Conservation (phyloP, 2,329 filamentous ascomycete species). For the Aspergillus sp. region DNA sequence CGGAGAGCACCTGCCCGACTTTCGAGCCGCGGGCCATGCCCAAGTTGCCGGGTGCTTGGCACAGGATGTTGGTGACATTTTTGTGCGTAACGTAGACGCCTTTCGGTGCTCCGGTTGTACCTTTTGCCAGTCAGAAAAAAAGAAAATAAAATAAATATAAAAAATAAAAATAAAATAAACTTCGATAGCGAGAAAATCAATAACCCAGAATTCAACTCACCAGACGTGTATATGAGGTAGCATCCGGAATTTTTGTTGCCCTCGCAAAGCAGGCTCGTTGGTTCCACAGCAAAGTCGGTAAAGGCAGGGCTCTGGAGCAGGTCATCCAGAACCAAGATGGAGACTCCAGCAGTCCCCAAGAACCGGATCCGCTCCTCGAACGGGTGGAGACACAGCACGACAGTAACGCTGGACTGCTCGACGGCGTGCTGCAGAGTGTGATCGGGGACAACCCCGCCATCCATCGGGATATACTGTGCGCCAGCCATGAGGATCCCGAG, state of each 20-base stretch:
- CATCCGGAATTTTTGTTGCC: slow-evolving; percentile 6
- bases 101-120: slow-evolving; percentile 11
- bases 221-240: slow-evolving; percentile 15
- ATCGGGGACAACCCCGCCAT: slow-evolving; percentile 11
- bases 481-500: slow-evolving; percentile 10
- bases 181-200: too few species aligned
- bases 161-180: too few species aligned
- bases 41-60: slow-evolving; percentile 9
- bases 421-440: slow-evolving; percentile 6
- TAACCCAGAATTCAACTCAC: neutral
- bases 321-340: slow-evolving; percentile 7
- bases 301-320: neutral
- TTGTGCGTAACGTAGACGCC: slow-evolving; percentile 10
- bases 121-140: neutral
- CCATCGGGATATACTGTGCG: slow-evolving; percentile 12
- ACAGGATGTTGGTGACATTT: slow-evolving; percentile 14
- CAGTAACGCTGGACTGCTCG: neutral
- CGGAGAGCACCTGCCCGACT: slow-evolving; percentile 12
- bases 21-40: slow-evolving; percentile 3
- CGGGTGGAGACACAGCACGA: slow-evolving; percentile 1
- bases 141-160: too few species aligned
- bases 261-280: neutral
- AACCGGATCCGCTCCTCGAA: neutral
- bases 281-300: neutral
- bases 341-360: neutral